Evolutionary conservation across 352 stramenopile genomes (phyloP), one percentile per base, ranked within the genome.

Genomic region (Phytophthora europaea): DNA sequence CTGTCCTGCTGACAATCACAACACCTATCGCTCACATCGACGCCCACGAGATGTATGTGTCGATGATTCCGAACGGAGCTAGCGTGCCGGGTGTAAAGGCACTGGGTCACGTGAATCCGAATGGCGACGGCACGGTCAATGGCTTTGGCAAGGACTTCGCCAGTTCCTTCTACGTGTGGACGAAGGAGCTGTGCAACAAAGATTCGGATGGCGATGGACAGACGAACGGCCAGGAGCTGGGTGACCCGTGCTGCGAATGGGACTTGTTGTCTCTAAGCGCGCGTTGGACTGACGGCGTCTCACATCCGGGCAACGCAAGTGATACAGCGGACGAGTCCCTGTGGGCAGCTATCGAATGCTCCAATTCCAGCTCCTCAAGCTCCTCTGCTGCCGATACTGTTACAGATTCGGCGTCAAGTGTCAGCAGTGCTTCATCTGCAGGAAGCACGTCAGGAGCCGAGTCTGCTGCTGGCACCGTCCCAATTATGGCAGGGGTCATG

Each of bases 221-320:
- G 87, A 95, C 80, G 18, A 95, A 95, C 65, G 88, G 88, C 40
- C 72, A 90, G 54, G 88, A 94, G 64, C 76, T 94, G 6, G 86
- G 88, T 10, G 86, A 94, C 33, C 86, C 88, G 15, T 92, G 88
- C 83, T 94, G 88, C 69, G 76, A 72, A 59, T 94, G 87, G 87
- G 59, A 74, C 38, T 31, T 47, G 68, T 45, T 67, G 28, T n/a
- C 45, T 54, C 28, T 34, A 22, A 59, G 45, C 58, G 57, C 59
- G 51, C 38, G 20, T 4, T 64, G 67, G 60, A 65, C 50, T 28
- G 54, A 52, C 6, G 70, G 70, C 26, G 13, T 77, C 52, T 77
- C 68, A 2, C 53, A 75, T 38, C 68, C 68, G 8, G 68, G 68
- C 34, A 54, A 75, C 61, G 55, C 61, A 18, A 38, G 22, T n/a